Base-by-base conservation (phyloP, 192 early-diverging fungal genomes). In the Coemansia sp. region DNA sequence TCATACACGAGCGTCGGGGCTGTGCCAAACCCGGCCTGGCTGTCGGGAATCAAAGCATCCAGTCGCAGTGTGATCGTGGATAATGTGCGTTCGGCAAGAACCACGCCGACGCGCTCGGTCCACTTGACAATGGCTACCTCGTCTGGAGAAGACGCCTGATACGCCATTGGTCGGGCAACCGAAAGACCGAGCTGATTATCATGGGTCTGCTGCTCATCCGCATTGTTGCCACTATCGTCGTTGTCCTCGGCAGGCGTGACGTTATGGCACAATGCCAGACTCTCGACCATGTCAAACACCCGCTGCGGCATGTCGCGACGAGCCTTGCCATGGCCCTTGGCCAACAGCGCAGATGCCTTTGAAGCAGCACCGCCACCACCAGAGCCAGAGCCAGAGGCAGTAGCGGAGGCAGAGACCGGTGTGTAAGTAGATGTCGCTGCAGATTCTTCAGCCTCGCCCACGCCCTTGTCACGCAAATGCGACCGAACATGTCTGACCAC, bases 121-220 rank as follows among this genome's bases (percentile, higher is more conserved):
- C 93, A 97, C 72, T 89, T 85, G 5, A 97, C 93, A 50, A 99
- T 94, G 0, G 95, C 96, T 12, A 97, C 88, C 72, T 99, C 96
- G 73, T 99, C 96, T 22, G 96, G 96, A 48, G 93, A 94, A 30
- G 96, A 93, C 3, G 96, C 94, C 73, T 99, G 95, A 72, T 96
- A 96, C 25, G 90, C 80, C 60, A 94, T 85, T 16, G 76, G 76
- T 17, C 83, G 57, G 12, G 59, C 49, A 25, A 72, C 67, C 11
- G 68, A 61, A 6, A 73, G 60, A 29, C 62, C 60, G 12, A 60
- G 14, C 3, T 38, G 67, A 25, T 29, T 64, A 32, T 79, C 76
- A 29, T 72, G 66, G 33, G 69, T 65, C 52, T 16, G 29, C 5
- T 5, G 17, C 22, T 25, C 20, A 14, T 30, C 7, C 40, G 22